Evolutionary conservation across 2,329 filamentous ascomycete genomes (phyloP), one percentile per base, ranked within the genome.

Genomic region (Aspergillus oerlinghausenensis): DNA sequence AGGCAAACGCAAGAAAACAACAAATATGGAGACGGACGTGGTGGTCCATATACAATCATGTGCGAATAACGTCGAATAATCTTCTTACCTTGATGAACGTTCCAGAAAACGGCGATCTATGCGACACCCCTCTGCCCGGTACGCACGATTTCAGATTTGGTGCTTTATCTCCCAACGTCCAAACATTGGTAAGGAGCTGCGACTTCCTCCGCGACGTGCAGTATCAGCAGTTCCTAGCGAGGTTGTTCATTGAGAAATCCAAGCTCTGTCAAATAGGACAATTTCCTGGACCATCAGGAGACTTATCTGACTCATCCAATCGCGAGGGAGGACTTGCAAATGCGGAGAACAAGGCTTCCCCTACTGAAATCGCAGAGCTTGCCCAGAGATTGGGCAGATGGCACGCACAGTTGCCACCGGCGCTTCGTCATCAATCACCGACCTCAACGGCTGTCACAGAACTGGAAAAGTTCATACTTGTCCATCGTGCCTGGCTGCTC

Each of bases 181-280:
- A 48, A 5, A 48, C 48, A 1, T 45, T 56, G 10, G 54, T 50
- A 9, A 48, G 51, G 10, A 29, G 52, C 51, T 51, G 32, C 45
- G 57, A 59, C 11, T 40, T 59, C n/a, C 54, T 59, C 14, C 17
- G 28, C 5, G 49, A n/a, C 6, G 29, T 56, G 19, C 54, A 59
- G 40, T 43, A 59, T 21, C 54, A 59, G 21, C 48, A n/a, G 14
- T 28, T 38, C 8, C 57, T 56, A 10, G 57, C 50, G 17, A n/a
- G 50, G 14, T 8, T 56, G 3, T 59, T 59, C 43, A 47, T 59
- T 25, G 51, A 59, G 26, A 59, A 54, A 29, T 56, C 57, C 8
- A 56, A 40, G 35, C 57, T 59, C 9, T 59, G 57, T 26, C 47
- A 49, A 3, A 29, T 59, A 47, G 43, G 21, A 14, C 43, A 47